These are phyloP conservation scores for Plasmodium knowlesi DNA, from an alignment of 169 alveolate species.

Conservation along the genomic window DNA sequence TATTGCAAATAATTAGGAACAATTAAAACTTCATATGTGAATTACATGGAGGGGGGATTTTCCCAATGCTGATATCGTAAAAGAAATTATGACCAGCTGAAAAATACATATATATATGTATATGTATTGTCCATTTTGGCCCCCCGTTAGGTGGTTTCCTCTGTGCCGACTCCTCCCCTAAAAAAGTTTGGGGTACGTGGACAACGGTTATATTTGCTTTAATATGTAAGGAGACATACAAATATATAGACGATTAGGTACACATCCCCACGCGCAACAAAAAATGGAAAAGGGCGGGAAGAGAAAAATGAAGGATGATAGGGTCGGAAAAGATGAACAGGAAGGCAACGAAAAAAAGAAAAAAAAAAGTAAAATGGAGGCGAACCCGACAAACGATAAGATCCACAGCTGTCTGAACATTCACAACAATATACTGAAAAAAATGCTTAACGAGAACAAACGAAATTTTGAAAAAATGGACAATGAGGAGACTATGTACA, in stretches of 20 bases:
- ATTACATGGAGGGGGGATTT: neutral
- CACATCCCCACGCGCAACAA: neutral
- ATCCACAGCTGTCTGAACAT: slow-evolving; percentile 13
- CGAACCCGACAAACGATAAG: slow-evolving; percentile 23
- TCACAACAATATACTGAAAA: slow-evolving; percentile 49
- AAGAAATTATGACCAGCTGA: neutral
- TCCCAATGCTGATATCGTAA: neutral
- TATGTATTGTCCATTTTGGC: neutral
- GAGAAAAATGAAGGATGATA: slow-evolving; percentile 27
- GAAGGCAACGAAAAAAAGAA: slow-evolving; percentile 35
- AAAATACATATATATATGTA: neutral
- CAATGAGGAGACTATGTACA: slow-evolving; percentile 43
- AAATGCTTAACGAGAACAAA: slow-evolving; percentile 43
- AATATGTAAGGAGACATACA: neutral
- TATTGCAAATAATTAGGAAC: neutral
- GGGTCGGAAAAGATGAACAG: slow-evolving; percentile 5
- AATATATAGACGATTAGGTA: neutral
- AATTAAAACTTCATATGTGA: neutral
- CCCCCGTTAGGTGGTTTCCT: neutral
- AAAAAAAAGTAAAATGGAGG: slow-evolving; percentile 41
- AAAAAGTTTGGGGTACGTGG: neutral
- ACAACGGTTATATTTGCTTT: neutral
- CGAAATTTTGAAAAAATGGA: slow-evolving; percentile 27
- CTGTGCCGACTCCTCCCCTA: neutral
- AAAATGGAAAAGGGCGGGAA: slow-evolving; percentile 40